Conservation (phyloP, 306 rosid species). For the Cicer judaicum region DNA sequence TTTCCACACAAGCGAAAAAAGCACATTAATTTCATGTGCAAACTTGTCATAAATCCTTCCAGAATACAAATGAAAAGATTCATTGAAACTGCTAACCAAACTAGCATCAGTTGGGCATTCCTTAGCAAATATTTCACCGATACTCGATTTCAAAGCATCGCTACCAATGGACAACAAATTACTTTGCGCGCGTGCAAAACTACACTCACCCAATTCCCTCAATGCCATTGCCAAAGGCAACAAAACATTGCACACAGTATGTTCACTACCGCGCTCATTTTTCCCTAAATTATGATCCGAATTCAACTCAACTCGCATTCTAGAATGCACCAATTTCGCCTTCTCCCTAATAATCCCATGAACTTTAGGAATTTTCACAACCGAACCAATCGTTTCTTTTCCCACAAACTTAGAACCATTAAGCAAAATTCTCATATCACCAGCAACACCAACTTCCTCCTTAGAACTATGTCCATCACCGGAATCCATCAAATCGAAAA, state of each 20-base stretch:
- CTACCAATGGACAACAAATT: slow-evolving; percentile 49
- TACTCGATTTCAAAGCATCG: slow-evolving; percentile 37
- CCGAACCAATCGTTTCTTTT: slow-evolving; percentile 50
- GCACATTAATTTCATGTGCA: slow-evolving; percentile 59
- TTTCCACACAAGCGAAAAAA: slow-evolving; percentile 67
- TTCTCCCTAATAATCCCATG: slow-evolving; percentile 72
- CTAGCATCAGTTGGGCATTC: slow-evolving; percentile 55
- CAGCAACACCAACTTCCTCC: slow-evolving; percentile 78
- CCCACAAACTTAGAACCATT: slow-evolving; percentile 88
- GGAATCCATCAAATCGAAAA: slow-evolving; percentile 68
- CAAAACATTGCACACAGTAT: slow-evolving; percentile 50
- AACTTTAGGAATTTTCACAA: slow-evolving; percentile 55
- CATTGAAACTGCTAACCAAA: slow-evolving; percentile 50
- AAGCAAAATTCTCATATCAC: slow-evolving; percentile 72
- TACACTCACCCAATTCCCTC: slow-evolving; percentile 59
- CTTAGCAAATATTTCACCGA: slow-evolving; percentile 56
- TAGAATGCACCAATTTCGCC: slow-evolving; percentile 65
- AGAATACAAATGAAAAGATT: slow-evolving; percentile 52
- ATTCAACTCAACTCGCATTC: slow-evolving; percentile 68
- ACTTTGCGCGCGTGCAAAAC: slow-evolving; percentile 55
- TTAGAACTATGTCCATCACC: slow-evolving; percentile 75
- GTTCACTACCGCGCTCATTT: slow-evolving; percentile 42
- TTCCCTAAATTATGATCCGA: slow-evolving; percentile 48
- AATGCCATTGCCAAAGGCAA: slow-evolving; percentile 59
- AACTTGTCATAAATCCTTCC: slow-evolving; percentile 57